Percentiles rank a stretch among this genome's conserved stretches.
Conservation (phyloP, 2,329 filamentous ascomycete species). For the Aspergillus ochraceoroseus region DNA sequence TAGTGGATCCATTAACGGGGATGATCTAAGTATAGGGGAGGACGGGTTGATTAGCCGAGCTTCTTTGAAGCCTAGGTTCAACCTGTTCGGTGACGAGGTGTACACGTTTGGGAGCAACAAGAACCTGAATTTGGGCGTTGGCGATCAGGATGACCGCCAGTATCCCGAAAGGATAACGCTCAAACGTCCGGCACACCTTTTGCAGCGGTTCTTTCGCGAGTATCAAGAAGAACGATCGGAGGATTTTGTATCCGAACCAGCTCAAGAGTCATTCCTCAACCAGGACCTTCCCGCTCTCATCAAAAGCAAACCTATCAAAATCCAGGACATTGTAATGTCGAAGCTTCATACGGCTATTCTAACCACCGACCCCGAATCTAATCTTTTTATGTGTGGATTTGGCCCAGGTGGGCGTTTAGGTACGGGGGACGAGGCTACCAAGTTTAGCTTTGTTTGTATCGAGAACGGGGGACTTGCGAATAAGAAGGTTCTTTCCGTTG, state of each 20-base stretch:
- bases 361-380: constrained; percentile 80
- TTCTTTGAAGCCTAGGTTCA: constrained; percentile 32
- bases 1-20: constrained; percentile 31
- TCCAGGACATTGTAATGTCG: constrained; percentile 79
- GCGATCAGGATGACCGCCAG: constrained; percentile 92
- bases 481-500: constrained; percentile 69
- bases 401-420: constrained; percentile 86
- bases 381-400: constrained; percentile 88
- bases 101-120: constrained; percentile 96
- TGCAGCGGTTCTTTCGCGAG: constrained; percentile 68
- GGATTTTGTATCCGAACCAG: constrained; percentile 20
- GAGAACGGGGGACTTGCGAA: constrained; percentile 67
- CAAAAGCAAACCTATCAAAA: constrained; percentile 64
- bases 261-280: constrained; percentile 34
- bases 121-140: constrained; percentile 85
- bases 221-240: constrained; percentile 47
- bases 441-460: constrained; percentile 79
- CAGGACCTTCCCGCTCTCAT: constrained; percentile 67
- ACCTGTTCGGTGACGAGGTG: constrained; percentile 69
- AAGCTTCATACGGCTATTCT: constrained; percentile 88
- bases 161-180: constrained; percentile 80
- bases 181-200: constrained; percentile 69
- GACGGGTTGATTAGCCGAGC: constrained; percentile 33
- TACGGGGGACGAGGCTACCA: constrained; percentile 80
- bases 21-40: constrained; percentile 52